Base-by-base conservation (phyloP, 768 basidiomycete species). In the Podaxis sp. region DNA sequence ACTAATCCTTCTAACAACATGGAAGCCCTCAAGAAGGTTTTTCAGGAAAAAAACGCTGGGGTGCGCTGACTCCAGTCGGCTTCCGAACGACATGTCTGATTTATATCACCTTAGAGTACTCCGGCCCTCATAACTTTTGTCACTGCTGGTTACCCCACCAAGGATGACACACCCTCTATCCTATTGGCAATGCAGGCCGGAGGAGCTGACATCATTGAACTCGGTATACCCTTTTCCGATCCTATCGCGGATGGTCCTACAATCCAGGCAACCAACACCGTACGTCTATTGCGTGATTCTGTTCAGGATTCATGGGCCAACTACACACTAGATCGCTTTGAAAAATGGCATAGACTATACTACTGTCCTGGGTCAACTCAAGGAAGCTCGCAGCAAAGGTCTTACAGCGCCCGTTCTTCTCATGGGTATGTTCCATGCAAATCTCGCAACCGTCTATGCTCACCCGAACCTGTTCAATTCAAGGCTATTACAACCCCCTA, bases 401-500 rank as follows among this genome's bases (percentile, higher is more conserved):
- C 79, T 99, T 18, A 92, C 84, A 4, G 80, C 83, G 0, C 96
- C 96, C 1, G 86, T 99, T 5, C 72, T 98, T n/a, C 80, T 98
- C 48, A 98, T 98, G 95, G 95, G 95, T 93, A 61, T 55, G 79
- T 51, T 64, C 59, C 57, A 32, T 40, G n/a, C 35, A 10, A 5
- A 23, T 16, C 32, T 37, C 47, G 0, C 32, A 37, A 21, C 51
- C 40, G 14, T 46, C 23, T 11, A 23, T 36, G 38, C 59, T 35
- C 59, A 57, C 61, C 50, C 62, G 6, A 65, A 52, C 44, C 28
- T 4, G 7, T 18, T 9, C 42, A 16, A 44, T 44, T 44, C 42
- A 65, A 98, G 96, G 96, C 36, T 99, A 99, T 76, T 98, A 97
- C 74, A 99, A 99, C 71, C 96, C 97, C 13, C 73, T 98, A 37